A percentile compares a stretch with the other conserved stretches of the same genome.
phyloP scores from a whole-genome alignment of 2,329 filamentous ascomycete genomes.

The Mariannaea sp. region DNA sequence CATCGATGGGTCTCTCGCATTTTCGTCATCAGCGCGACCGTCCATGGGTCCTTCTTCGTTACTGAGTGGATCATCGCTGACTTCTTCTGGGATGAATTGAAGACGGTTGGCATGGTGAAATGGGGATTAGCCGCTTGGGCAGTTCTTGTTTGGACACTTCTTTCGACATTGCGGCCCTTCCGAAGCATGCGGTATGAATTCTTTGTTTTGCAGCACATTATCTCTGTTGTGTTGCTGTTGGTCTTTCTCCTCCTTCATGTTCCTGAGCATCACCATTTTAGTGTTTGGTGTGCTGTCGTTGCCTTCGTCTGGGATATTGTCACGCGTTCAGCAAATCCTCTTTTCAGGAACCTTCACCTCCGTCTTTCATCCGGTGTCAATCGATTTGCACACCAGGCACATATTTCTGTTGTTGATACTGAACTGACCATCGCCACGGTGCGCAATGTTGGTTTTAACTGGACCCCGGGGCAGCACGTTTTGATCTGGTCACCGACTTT shows the following conservation, averaged over 20 bases:
- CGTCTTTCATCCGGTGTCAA: conserved; percentile 21
- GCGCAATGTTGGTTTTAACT: conserved; percentile 28
- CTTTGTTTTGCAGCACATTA: conserved; percentile 37
- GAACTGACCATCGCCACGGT: conserved; percentile 31
- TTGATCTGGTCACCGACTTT: conserved; percentile 35
- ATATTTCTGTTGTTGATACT: conserved; percentile 24
- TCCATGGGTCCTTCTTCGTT: conserved; percentile 34
- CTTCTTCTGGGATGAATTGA: conserved; percentile 36
- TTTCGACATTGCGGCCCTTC: conserved; percentile 31
- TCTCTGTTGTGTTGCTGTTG: conserved; percentile 30
- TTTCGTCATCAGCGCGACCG: conserved; percentile 33
- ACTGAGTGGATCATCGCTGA: conserved; percentile 32
- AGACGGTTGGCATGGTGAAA: conserved; percentile 35
- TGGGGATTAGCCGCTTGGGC: conserved; percentile 36
- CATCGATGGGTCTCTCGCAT: conserved; percentile 34
- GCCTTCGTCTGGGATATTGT: conserved; percentile 35
- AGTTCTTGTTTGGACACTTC: conserved; percentile 33
- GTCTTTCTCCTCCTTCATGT: conserved; percentile 34
- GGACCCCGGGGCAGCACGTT: conserved; percentile 36
- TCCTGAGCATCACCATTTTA: conserved; percentile 36
- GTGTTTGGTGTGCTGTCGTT: conserved; percentile 37
- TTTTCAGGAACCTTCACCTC: conserved; percentile 33
- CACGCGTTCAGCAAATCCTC: conserved; percentile 34
- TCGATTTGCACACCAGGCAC: conserved; percentile 30
- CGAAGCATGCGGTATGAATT: conserved; percentile 37